Evolutionary conservation across 169 alveolate species (phyloP).

Genomic region (Fabrea salina): DNA sequence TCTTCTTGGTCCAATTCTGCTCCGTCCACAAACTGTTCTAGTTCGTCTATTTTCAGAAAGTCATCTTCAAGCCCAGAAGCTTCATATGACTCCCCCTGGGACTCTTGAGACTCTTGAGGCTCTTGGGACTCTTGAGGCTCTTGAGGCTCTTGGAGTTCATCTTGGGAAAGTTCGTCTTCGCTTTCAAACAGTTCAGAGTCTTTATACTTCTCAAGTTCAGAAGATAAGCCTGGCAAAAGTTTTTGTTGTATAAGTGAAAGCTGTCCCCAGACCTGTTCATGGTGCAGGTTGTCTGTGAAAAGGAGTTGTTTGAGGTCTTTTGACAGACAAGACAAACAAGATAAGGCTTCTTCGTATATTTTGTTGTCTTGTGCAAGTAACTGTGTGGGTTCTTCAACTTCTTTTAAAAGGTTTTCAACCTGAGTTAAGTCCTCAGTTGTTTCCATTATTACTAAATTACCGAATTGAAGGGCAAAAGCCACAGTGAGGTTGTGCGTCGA

Average conservation of each 20-base stretch:
- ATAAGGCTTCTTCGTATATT: no score
- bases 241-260: not conserved
- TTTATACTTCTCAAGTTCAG: not conserved
- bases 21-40: not conserved
- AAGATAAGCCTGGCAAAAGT: not conserved
- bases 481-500: no score
- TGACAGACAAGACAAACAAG: no score
- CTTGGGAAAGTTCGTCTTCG: not conserved
- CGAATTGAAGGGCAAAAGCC: no score
- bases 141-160: not conserved
- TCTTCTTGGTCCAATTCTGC: not conserved
- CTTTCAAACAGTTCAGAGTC: not conserved
- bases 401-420: no score
- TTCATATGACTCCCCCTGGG: constrained; percentile 6
- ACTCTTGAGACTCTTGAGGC: not conserved
- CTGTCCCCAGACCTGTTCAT: constrained; percentile 29
- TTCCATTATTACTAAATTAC: no score
- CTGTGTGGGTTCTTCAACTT: no score
- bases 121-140: not conserved
- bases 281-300: not conserved
- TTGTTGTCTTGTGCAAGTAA: no score
- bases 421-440: no score
- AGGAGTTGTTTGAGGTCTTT: not conserved
- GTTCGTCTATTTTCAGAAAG: not conserved
- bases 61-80: not conserved